These are phyloP conservation scores for Letharia columbiana DNA, from an alignment of 495 filamentous ascomycete genomes.

Conservation along the genomic window DNA sequence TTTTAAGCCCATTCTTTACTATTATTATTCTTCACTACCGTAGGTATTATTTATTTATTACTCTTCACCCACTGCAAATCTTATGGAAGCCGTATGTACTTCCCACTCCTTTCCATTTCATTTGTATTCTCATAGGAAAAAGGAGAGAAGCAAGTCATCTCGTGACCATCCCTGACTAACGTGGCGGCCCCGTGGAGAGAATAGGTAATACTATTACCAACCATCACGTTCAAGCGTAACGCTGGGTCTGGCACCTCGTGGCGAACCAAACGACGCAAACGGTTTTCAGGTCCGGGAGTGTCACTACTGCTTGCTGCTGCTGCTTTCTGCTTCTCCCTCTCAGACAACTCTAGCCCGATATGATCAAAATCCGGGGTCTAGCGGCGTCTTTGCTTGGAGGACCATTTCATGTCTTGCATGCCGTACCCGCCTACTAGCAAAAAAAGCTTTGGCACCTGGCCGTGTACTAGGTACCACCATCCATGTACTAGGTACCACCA, in stretches of 20 bases:
- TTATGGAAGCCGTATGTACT: neutral
- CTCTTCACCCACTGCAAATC: too few relatives aligned
- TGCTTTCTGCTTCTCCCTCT: neutral
- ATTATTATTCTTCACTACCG: too few relatives aligned
- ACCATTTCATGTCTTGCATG: conserved; percentile 18
- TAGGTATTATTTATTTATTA: too few relatives aligned
- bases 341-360: conserved; percentile 1
- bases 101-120: too few relatives aligned
- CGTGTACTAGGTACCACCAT: neutral
- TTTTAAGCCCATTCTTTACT: neutral
- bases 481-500: neutral
- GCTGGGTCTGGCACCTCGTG: neutral
- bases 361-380: conserved; percentile 17
- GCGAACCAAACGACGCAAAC: neutral
- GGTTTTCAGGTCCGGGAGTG: neutral
- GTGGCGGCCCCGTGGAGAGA: neutral
- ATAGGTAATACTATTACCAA: neutral
- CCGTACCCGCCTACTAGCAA: neutral
- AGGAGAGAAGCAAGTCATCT: neutral
- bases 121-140: neutral
- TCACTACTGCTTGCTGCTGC: neutral
- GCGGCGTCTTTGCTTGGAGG: conserved; percentile 1
- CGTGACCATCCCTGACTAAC: neutral
- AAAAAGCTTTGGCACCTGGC: neutral
- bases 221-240: neutral